Evolutionary conservation across 2,329 filamentous ascomycete species (phyloP).

Genomic region (Cladosporium halotolerans): DNA sequence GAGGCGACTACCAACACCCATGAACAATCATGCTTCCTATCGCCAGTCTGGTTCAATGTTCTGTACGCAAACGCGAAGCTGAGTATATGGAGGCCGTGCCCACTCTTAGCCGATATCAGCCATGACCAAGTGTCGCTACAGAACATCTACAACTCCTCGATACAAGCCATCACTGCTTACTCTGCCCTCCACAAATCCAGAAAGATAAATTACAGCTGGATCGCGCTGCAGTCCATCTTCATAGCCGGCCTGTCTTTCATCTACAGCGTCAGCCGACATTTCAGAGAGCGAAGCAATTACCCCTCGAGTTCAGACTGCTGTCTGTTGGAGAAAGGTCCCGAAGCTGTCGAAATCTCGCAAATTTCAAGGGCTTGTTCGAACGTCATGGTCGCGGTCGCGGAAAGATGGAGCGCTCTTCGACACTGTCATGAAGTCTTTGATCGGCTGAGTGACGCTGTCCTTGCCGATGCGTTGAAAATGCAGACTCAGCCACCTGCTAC

Average conservation of each 20-base stretch:
- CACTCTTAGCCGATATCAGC: slow-evolving; percentile 17
- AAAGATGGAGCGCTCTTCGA: slow-evolving; percentile 37
- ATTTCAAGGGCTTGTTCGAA: slow-evolving; percentile 40
- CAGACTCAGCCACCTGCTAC: slow-evolving; percentile 9
- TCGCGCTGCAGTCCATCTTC: slow-evolving; percentile 45
- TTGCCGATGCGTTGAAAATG: slow-evolving; percentile 36
- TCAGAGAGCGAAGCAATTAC: slow-evolving; percentile 21
- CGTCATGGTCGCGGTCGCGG: slow-evolving; percentile 40
- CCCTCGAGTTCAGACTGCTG: not conserved
- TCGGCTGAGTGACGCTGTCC: slow-evolving; percentile 37
- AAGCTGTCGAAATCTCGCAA: slow-evolving; percentile 40
- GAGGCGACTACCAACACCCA: slow-evolving; percentile 16
- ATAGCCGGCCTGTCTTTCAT: slow-evolving; percentile 42
- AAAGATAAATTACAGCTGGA: slow-evolving; percentile 46
- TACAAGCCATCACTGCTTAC: slow-evolving; percentile 39
- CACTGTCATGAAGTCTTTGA: slow-evolving; percentile 42
- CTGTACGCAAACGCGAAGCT: slow-evolving; percentile 40
- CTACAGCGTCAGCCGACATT: slow-evolving; percentile 38
- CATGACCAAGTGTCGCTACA: slow-evolving; percentile 14
- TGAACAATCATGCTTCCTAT: slow-evolving; percentile 35
- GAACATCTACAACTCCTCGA: slow-evolving; percentile 34
- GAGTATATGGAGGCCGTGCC: slow-evolving; percentile 40
- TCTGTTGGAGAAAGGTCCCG: slow-evolving; percentile 24
- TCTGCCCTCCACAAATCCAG: slow-evolving; percentile 39
- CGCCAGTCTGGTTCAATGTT: slow-evolving; percentile 39